Evolutionary conservation across 148 eudicot genomes (phyloP).

Genomic region (Talinum fruticosum): DNA sequence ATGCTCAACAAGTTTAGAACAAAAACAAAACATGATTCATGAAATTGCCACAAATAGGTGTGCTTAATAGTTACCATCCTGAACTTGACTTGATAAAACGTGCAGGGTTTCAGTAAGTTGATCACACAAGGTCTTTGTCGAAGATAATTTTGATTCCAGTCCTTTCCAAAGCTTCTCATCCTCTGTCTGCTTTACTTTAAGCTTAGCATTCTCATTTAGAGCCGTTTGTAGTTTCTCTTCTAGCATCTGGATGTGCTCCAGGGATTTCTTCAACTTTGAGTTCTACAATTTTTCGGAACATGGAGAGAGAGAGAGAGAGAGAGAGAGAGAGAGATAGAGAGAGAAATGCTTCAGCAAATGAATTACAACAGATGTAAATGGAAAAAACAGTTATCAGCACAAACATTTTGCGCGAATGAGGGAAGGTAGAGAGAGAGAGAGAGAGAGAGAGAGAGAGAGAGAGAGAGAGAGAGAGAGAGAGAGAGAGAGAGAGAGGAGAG

Average conservation of each 20-base stretch:
- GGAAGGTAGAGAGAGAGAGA: conserved; percentile 10
- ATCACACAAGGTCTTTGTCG: conserved; percentile 70
- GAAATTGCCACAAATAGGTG: background rate
- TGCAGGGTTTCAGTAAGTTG: conserved; percentile 85
- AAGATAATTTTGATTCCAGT: conserved; percentile 81
- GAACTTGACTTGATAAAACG: conserved; percentile 68
- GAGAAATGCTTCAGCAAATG: background rate
- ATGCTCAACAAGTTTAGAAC: background rate
- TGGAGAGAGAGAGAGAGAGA: background rate
- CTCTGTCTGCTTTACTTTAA: conserved; percentile 84
- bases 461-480: too few species aligned
- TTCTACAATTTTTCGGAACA: conserved; percentile 41
- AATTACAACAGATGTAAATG: too few species aligned
- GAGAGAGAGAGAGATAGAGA: background rate
- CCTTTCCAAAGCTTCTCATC: conserved; percentile 92
- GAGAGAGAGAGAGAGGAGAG: background rate
- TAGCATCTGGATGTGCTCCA: conserved; percentile 54
- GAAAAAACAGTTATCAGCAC: too few species aligned
- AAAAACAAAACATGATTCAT: background rate
- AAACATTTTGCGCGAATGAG: background rate
- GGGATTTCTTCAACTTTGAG: conserved; percentile 71
- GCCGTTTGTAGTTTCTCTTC: conserved; percentile 85
- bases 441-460: too few species aligned
- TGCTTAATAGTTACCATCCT: conserved; percentile 48
- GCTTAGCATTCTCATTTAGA: conserved; percentile 78